Conservation (phyloP, 1,284 basidiomycete genomes). For the Ustilago xerochloae region DNA sequence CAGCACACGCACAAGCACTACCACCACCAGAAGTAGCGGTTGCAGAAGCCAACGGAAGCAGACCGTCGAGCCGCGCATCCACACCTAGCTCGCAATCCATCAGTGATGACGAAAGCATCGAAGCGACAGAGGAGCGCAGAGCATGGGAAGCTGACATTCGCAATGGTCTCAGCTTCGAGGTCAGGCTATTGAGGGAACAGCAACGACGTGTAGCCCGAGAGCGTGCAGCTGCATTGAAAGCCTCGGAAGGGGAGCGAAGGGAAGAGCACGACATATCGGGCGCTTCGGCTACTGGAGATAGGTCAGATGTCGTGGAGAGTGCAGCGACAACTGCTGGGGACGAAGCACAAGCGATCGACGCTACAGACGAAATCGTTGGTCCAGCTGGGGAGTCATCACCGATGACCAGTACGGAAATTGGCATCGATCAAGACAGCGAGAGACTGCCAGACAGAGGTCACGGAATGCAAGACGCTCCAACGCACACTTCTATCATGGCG, state of each 20-base stretch:
- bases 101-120: conserved; percentile 27
- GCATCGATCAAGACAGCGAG: too few relatives aligned
- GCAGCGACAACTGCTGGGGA: too few relatives aligned
- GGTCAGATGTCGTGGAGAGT: not conserved
- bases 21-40: not conserved
- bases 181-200: conserved; percentile 38
- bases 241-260: not conserved
- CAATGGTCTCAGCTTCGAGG: conserved; percentile 41
- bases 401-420: too few relatives aligned
- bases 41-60: not conserved
- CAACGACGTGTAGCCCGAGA: conserved; percentile 49
- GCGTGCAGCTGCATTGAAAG: conserved; percentile 8
- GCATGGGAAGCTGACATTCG: conserved; percentile 51
- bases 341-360: too few relatives aligned
- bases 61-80: conserved; percentile 15
- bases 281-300: too few relatives aligned
- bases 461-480: too few relatives aligned
- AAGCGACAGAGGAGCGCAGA: conserved; percentile 33
- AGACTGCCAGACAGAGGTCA: too few relatives aligned
- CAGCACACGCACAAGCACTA: not conserved
- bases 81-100: conserved; percentile 19
- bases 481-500: too few relatives aligned
- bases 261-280: not conserved
- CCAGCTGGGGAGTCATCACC: too few relatives aligned
- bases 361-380: too few relatives aligned